These are phyloP conservation scores for Yarrowia deformans DNA, from an alignment of 805 yeast species.

Conservation along the genomic window DNA sequence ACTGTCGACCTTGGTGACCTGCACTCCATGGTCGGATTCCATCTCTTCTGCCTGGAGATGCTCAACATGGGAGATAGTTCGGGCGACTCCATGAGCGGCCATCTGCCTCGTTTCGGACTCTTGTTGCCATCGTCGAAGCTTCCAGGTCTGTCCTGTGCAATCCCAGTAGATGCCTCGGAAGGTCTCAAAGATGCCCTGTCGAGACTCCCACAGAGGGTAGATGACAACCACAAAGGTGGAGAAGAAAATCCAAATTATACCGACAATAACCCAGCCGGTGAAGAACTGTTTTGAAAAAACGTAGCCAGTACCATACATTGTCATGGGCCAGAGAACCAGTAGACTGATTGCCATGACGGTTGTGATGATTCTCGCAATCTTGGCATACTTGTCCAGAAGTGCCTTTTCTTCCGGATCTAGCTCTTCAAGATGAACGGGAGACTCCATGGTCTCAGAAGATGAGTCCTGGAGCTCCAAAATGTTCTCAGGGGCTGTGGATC, in stretches of 20 bases:
- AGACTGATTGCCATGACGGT: constrained; percentile 66
- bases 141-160: constrained; percentile 73
- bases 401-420: constrained; percentile 57
- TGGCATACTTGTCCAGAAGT: constrained; percentile 63
- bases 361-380: constrained; percentile 67
- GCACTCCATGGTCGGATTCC: not conserved
- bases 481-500: too few relatives aligned
- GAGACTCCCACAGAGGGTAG: constrained; percentile 77
- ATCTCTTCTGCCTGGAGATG: constrained; percentile 9
- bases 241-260: constrained; percentile 77
- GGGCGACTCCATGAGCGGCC: constrained; percentile 16
- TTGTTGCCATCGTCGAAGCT: constrained; percentile 77
- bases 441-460: constrained; percentile 40
- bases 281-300: constrained; percentile 78
- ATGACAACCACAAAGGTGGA: constrained; percentile 62
- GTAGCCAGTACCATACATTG: constrained; percentile 85
- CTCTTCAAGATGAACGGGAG: constrained; percentile 46
- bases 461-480: constrained; percentile 44
- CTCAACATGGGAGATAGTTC: not conserved
- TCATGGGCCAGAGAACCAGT: constrained; percentile 89
- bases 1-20: not conserved
- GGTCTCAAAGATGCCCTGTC: constrained; percentile 68
- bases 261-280: constrained; percentile 88
- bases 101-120: not conserved
- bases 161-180: constrained; percentile 90